Evolutionary conservation across 2,329 filamentous ascomycete genomes (phyloP).

Genomic region (Elsinoe australis): DNA sequence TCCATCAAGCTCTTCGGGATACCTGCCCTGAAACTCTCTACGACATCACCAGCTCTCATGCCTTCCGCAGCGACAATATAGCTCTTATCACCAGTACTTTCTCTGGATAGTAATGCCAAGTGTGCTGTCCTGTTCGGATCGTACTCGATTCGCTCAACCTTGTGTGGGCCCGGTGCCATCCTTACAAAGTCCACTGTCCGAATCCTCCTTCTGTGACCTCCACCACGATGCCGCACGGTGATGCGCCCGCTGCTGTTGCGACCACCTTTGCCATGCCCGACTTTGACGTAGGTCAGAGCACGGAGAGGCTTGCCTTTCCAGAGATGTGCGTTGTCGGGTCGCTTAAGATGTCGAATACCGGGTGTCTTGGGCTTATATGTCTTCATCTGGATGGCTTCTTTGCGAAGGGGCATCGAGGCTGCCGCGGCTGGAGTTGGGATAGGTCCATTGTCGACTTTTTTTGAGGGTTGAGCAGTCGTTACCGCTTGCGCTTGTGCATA

Average conservation of each 20-base stretch:
- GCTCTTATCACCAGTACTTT: constrained; percentile 65
- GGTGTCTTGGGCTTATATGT: constrained; percentile 92
- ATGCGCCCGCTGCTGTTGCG: constrained; percentile 80
- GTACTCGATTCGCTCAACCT: constrained; percentile 91
- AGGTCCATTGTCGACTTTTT: constrained; percentile 24
- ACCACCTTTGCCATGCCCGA: constrained; percentile 86
- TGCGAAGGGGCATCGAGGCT: constrained; percentile 39
- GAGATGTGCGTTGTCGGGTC: constrained; percentile 90
- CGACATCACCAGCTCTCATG: constrained; percentile 79
- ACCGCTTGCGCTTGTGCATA: constrained; percentile 14
- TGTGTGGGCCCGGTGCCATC: constrained; percentile 68
- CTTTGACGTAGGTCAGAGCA: constrained; percentile 81
- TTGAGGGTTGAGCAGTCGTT: constrained; percentile 26
- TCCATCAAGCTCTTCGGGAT: constrained; percentile 80
- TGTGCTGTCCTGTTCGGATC: constrained; percentile 90
- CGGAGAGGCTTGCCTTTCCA: constrained; percentile 86
- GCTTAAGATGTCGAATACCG: constrained; percentile 80
- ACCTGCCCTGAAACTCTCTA: constrained; percentile 85
- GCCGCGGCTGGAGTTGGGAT: constrained; percentile 24
- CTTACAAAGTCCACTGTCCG: constrained; percentile 84
- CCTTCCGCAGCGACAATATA: constrained; percentile 97
- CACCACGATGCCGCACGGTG: constrained; percentile 85
- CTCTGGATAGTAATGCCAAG: constrained; percentile 74
- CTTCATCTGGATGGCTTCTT: constrained; percentile 48
- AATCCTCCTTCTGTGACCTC: constrained; percentile 86